A percentile compares a stretch with the other conserved stretches of the same genome.
Evolutionary conservation across 1,139 yeast species (phyloP).

Genomic region (Yamadazyma kanchanaburiensis): DNA sequence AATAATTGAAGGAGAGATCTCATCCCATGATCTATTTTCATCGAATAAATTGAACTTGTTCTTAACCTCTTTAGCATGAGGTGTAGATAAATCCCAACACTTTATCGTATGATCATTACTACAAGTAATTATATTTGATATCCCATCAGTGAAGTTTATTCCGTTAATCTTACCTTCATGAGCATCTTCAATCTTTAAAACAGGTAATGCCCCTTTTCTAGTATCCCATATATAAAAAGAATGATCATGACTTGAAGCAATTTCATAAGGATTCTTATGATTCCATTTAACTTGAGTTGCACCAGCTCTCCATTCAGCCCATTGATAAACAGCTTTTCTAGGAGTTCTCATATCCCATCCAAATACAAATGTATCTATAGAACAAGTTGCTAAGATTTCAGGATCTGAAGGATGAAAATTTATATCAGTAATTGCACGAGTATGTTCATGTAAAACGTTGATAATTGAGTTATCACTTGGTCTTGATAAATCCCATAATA

Average conservation of each 20-base stretch:
- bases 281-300: conserved; percentile 97
- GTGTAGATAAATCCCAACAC: conserved; percentile 66
- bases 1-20: conserved; percentile 49
- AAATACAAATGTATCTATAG: conserved; percentile 82
- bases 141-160: conserved; percentile 69
- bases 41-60: conserved; percentile 23
- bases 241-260: conserved; percentile 86
- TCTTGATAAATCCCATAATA: conserved; percentile 86
- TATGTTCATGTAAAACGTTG: conserved; percentile 83
- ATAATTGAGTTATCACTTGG: conserved; percentile 78
- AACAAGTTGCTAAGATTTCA: conserved; percentile 87
- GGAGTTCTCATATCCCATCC: conserved; percentile 93
- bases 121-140: conserved; percentile 66
- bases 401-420: conserved; percentile 89
- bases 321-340: conserved; percentile 62
- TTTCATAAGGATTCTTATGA: conserved; percentile 63
- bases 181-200: conserved; percentile 59
- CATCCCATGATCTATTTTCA: conserved; percentile 7
- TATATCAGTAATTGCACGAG: conserved; percentile 92
- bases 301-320: conserved; percentile 94
- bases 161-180: conserved; percentile 87
- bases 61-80: conserved; percentile 15
- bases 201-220: conserved; percentile 75
- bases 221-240: conserved; percentile 83
- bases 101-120: conserved; percentile 87